These are phyloP conservation scores for Alternaria longipes DNA, from an alignment of 2,329 filamentous ascomycete genomes.

Conservation along the genomic window DNA sequence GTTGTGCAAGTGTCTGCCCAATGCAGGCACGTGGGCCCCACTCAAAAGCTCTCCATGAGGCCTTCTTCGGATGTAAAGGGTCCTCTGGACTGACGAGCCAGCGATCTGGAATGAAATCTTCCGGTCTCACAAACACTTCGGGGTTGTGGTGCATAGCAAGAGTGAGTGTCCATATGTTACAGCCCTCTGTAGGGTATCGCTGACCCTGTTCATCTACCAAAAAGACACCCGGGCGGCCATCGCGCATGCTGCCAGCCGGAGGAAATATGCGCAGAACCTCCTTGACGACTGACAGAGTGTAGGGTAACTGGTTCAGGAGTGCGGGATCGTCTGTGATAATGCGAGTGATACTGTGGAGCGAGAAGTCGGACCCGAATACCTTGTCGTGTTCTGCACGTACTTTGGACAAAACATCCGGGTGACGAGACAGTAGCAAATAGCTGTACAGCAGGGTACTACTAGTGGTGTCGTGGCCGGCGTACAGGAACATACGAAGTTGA, in stretches of 20 bases:
- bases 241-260: slow-evolving; percentile 38
- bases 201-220: slow-evolving; percentile 16
- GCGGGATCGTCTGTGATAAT: slow-evolving; percentile 21
- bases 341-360: neutral
- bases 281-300: slow-evolving; percentile 47
- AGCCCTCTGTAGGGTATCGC: slow-evolving; percentile 19
- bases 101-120: slow-evolving; percentile 37
- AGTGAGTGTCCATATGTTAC: slow-evolving; percentile 16
- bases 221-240: slow-evolving; percentile 5
- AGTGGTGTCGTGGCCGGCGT: slow-evolving; percentile 45
- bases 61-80: slow-evolving; percentile 17
- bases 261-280: slow-evolving; percentile 47
- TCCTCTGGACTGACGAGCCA: slow-evolving; percentile 21
- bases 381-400: slow-evolving; percentile 41
- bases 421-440: slow-evolving; percentile 28
- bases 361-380: slow-evolving; percentile 36
- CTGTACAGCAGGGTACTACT: slow-evolving; percentile 38
- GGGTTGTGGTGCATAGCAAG: slow-evolving; percentile 27
- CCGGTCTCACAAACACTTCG: slow-evolving; percentile 19
- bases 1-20: slow-evolving; percentile 50
- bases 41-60: slow-evolving; percentile 50
- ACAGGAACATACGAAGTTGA: slow-evolving; percentile 40
- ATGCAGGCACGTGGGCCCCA: slow-evolving; percentile 51
- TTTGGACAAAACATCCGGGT: slow-evolving; percentile 32
- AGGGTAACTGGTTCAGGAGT: slow-evolving; percentile 37